phyloP scores from a whole-genome alignment of 2,329 filamentous ascomycete species.

The Dothideomycetes sp. region DNA sequence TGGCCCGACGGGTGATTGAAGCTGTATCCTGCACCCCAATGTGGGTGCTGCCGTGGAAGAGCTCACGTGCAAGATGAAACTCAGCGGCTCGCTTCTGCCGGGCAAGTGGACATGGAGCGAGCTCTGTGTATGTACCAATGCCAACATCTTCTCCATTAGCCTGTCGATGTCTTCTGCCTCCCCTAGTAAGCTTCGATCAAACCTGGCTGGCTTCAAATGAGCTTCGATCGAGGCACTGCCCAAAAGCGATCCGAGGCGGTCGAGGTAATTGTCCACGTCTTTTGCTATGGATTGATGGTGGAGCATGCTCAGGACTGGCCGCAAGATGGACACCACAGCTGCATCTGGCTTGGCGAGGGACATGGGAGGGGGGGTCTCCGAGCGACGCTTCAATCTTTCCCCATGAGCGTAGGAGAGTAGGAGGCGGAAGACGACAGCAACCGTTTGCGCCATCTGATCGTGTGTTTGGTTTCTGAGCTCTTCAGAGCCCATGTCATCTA shows the following conservation, averaged over 20 bases:
- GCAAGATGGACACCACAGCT: conserved; percentile 46
- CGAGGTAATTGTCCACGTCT: conserved; percentile 24
- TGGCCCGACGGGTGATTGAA: conserved; percentile 2
- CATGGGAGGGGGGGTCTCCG: conserved; percentile 49
- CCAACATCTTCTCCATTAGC: conserved; percentile 10
- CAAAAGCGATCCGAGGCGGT: conserved; percentile 8
- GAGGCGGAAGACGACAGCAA: conserved; percentile 59
- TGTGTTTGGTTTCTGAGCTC: conserved; percentile 18
- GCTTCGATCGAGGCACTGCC: conserved; percentile 12
- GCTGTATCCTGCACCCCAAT: conserved; percentile 6
- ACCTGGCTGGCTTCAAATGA: conserved; percentile 6
- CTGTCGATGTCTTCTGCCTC: conserved; percentile 9
- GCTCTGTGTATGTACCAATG: conserved; percentile 3
- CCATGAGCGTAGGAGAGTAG: conserved; percentile 71
- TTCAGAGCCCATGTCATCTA: conserved; percentile 27
- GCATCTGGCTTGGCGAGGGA: conserved; percentile 37
- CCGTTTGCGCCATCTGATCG: conserved; percentile 48
- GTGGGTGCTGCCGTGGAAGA: conserved; percentile 5
- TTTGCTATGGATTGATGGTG: conserved; percentile 34
- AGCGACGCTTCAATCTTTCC: conserved; percentile 59
- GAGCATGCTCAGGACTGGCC: conserved; percentile 44
- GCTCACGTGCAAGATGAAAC: conserved; percentile 4
- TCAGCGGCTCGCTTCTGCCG: neutral
- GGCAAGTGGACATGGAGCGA: conserved; percentile 1
- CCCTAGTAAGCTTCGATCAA: conserved; percentile 5